Conservation (phyloP, 2,329 filamentous ascomycete species). For the Knoxdaviesia proteae region DNA sequence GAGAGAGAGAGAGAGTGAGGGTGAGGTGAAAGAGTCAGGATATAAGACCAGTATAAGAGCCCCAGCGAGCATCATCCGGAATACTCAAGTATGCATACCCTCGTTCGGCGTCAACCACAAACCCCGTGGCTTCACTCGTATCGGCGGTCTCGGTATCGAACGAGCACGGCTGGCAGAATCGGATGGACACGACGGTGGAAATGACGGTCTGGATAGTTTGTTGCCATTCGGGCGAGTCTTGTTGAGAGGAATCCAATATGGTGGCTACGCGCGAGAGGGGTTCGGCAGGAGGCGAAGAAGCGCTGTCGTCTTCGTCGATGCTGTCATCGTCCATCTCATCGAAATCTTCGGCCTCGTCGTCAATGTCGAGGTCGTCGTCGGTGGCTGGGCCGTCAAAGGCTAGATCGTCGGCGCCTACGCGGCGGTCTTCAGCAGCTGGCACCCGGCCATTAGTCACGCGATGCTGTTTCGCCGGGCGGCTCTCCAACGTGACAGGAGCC, state of each 20-base stretch:
- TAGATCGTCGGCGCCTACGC: slow-evolving; percentile 11
- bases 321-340: slow-evolving; percentile 11
- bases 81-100: slow-evolving; percentile 32
- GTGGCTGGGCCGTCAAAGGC: not conserved
- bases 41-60: not conserved
- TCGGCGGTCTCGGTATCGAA: slow-evolving; percentile 94
- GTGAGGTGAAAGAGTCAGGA: not conserved
- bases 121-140: slow-evolving; percentile 89
- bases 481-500: slow-evolving; percentile 21
- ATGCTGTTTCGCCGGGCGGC: slow-evolving; percentile 20
- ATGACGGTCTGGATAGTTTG: slow-evolving; percentile 87
- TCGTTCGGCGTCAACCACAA: slow-evolving; percentile 85
- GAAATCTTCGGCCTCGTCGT: slow-evolving; percentile 9
- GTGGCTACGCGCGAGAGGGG: too few relatives aligned
- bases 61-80: not conserved
- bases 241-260: not conserved
- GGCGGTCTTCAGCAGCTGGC: slow-evolving; percentile 27
- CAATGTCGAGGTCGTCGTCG: slow-evolving; percentile 13
- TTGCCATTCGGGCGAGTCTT: slow-evolving; percentile 52
- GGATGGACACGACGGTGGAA: slow-evolving; percentile 90
- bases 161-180: slow-evolving; percentile 93
- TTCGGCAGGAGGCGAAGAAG: too few relatives aligned
- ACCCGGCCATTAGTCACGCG: slow-evolving; percentile 25
- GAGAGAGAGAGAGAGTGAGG: not conserved
- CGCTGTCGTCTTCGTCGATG: slow-evolving; percentile 12